Evolutionary conservation across 73 alveolate genomes (phyloP).

Genomic region (Symbiodinium natans): DNA sequence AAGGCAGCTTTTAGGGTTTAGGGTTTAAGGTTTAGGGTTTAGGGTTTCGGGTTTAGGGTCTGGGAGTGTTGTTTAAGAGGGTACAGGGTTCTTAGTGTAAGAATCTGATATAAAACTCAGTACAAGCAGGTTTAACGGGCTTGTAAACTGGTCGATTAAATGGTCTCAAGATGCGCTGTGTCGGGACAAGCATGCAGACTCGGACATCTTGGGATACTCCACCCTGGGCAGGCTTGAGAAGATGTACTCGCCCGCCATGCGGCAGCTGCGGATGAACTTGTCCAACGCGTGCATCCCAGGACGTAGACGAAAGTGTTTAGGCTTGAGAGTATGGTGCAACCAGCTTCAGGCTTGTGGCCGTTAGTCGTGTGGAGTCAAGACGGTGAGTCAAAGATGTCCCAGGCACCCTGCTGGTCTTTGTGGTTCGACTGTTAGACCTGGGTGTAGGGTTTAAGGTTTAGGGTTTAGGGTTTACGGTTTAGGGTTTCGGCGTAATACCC

Average conservation of each 20-base stretch:
- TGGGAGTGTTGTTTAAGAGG: no score
- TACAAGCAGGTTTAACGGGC: no score
- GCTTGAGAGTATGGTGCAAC: background rate
- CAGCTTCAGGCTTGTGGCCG: background rate
- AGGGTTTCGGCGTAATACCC: no score
- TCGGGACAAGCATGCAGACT: no score
- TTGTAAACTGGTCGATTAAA: no score
- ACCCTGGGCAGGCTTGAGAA: slow-evolving; percentile 24
- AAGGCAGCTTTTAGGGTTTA: background rate
- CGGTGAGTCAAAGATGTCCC: background rate
- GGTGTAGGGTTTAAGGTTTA: no score
- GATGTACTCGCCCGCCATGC: slow-evolving; percentile 62
- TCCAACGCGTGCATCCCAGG: background rate
- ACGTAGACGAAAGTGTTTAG: background rate
- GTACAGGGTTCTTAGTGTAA: no score
- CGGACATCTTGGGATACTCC: background rate
- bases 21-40: background rate
- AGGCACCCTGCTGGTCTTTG: background rate
- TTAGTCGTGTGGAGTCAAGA: background rate
- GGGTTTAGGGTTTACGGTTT: no score
- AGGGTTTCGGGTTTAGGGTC: no score
- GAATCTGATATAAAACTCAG: no score
- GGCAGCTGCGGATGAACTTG: slow-evolving; percentile 28
- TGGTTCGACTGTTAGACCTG: background rate
- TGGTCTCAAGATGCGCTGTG: no score